Evolutionary conservation across 2,329 filamentous ascomycete genomes (phyloP).

Genomic region (Clarireedia sp.): DNA sequence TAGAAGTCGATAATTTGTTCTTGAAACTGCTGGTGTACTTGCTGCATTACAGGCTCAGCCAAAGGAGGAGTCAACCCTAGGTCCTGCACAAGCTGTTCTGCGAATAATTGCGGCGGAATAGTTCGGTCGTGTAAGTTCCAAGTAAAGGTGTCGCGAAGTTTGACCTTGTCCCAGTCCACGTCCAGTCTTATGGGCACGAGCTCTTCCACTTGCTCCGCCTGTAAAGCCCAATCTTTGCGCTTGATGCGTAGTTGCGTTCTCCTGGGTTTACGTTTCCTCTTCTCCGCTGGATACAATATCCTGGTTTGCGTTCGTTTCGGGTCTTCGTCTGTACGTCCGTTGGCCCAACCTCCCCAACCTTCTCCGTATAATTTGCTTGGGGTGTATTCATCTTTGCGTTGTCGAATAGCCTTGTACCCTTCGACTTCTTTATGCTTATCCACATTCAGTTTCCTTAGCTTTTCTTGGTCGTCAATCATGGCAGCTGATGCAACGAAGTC

Average conservation of each 20-base stretch:
- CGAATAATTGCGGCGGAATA: constrained; percentile 72
- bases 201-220: constrained; percentile 87
- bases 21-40: constrained; percentile 61
- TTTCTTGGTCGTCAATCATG: constrained; percentile 40
- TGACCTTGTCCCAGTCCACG: constrained; percentile 91
- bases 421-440: constrained; percentile 60
- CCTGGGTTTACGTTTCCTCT: constrained; percentile 68
- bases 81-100: constrained; percentile 85
- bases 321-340: constrained; percentile 70
- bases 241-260: constrained; percentile 66
- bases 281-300: constrained; percentile 72
- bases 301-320: constrained; percentile 35
- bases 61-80: constrained; percentile 70
- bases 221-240: constrained; percentile 72
- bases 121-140: constrained; percentile 96
- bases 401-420: constrained; percentile 58
- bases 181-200: constrained; percentile 86
- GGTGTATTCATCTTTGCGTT: constrained; percentile 48
- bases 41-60: constrained; percentile 53
- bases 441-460: constrained; percentile 48
- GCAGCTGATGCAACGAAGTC: constrained; percentile 52
- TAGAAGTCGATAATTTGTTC: constrained; percentile 93
- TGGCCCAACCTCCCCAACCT: constrained; percentile 85
- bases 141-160: constrained; percentile 92
- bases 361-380: constrained; percentile 54